Evolutionary conservation across 2,329 filamentous ascomycete genomes (phyloP), one percentile per base, ranked within the genome.

Genomic region (Tolypocladium tundrense): DNA sequence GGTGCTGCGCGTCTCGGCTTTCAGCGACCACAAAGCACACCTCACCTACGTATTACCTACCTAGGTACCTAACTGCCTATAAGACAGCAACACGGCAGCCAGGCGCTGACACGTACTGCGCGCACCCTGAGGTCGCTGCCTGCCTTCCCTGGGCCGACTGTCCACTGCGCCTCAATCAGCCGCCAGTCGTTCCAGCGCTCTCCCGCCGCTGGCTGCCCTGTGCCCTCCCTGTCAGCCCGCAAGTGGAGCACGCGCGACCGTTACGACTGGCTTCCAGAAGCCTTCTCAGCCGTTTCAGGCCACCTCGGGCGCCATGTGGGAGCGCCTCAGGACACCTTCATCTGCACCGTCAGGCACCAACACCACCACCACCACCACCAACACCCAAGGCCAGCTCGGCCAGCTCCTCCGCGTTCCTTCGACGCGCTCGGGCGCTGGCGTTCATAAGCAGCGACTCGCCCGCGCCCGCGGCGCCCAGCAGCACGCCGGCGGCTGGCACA

Each of bases 301-400:
- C 51, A 35, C 40, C 31, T n/a, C 27, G 24, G 41, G 16, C 56
- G 53, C 53, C 55, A 63, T 63, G 61, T 61, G 60, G 61, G 60
- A 61, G 58, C 58, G 57, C 33, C 54, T 59, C 14, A 53, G 50
- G 54, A 58, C 50, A n/a, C 10, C 37, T 16, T 11, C 54, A 13
- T n/a, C 52, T 14, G 24, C 21, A 13, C 19, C 42, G 8, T n/a
- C 53, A 11, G n/a, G 35, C 48, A 54, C 41, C 33, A 21, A 35
- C 27, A 27, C 27, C 27, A 5, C 27, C 27, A 6, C 27, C 27
- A 6, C 27, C 27, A 6, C 27, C 27, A 6, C 27, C 27, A 6
- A 5, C 27, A 31, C 27, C 27, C 27, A 31, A 31, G 27, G 27
- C 27, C 27, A 31, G 16, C 21, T 21, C 56, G 24, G 3, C 24